Evolutionary conservation across 2,329 filamentous ascomycete genomes (phyloP), one percentile per base, ranked within the genome.

Genomic region (Hymenoscyphus scutula): DNA sequence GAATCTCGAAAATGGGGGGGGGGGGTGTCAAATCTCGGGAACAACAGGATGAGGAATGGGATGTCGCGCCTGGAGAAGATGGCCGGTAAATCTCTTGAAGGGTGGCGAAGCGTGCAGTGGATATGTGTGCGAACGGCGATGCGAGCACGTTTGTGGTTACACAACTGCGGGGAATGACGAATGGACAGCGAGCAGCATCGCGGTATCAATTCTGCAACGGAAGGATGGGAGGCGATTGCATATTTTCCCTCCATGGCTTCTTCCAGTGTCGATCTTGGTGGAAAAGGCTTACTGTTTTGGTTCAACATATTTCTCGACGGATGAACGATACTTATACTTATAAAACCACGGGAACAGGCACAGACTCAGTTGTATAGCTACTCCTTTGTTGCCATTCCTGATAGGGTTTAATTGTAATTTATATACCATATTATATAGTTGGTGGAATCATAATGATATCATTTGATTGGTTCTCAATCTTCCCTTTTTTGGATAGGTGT

Each of bases 71-170:
- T 15, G 19, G 19, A 23, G 23, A 23, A 17, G 11, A 23, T 11
- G 41, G 41, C 41, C n/a, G 41, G 41, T 19, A 48, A 48, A 48
- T 23, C n/a, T 19, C n/a, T 25, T 8, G 19, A 11, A 10, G n/a
- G 41, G 41, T 48, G 41, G 19, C 41, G 41, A 45, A 45, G 41
- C 41, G 41, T 45, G 41, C 41, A 45, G 41, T 48, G 41, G 3
- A 45, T 19, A 48, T 41, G 41, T 23, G 41, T 48, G 41, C 41
- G 41, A 48, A 48, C 41, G n/a, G 41, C 41, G 41, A 19, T 48
- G 41, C 41, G 13, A 48, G 41, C 41, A 48, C 41, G 41, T 25
- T 25, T 48, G 23, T 48, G 19, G 41, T 48, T 48, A 48, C n/a
- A 48, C 41, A 11, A 48, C 41, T 48, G 41, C 41, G 19, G n/a